Base-by-base conservation (phyloP, 768 basidiomycete genomes). In the Lactarius tabidus region DNA sequence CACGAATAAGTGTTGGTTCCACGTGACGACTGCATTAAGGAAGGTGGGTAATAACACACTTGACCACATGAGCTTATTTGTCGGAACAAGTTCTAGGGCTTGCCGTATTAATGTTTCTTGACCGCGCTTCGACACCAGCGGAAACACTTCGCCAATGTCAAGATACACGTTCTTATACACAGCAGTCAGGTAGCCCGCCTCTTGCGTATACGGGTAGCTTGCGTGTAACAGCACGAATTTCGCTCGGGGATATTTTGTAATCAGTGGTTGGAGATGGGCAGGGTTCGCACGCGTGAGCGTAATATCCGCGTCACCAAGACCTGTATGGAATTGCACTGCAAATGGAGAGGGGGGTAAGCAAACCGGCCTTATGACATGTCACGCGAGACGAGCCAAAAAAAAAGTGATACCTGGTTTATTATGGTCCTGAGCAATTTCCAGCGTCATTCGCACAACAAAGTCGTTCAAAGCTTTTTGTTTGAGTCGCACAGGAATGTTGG, bases 251-350 rank as follows among this genome's bases (percentile, higher is more conserved):
- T 80, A 86, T 9, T 82, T 82, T 66, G 83, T 82, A 71, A 92
- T 89, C 66, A 89, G 73, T 3, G 85, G 79, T 71, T 92, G 90
- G 71, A 93, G 75, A 57, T 84, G 81, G 10, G 88, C 78, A 1
- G 91, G 89, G 4, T 86, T 86, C 1, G 87, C 79, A 8, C 77
- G 79, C 23, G 76, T 69, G 38, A 91, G 76, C 29, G 75, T 79
- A 57, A 93, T 83, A 60, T 92, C 88, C 63, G 81, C 84, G 69
- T 93, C 90, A 6, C 91, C 91, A 1, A 92, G 79, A 36, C 91
- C 91, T 9, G 89, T 91, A 70, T 93, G 91, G 73, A 92, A 92
- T 77, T 93, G 90, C 26, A 93, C 91, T 92, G 59, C 26, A 18
- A 18, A 43, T 51, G 3, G 6, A 35, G 51, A 43, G 12, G 45